These are phyloP conservation scores for Leptographium flavum DNA, from an alignment of 2,329 filamentous ascomycete species.

Conservation along the genomic window DNA sequence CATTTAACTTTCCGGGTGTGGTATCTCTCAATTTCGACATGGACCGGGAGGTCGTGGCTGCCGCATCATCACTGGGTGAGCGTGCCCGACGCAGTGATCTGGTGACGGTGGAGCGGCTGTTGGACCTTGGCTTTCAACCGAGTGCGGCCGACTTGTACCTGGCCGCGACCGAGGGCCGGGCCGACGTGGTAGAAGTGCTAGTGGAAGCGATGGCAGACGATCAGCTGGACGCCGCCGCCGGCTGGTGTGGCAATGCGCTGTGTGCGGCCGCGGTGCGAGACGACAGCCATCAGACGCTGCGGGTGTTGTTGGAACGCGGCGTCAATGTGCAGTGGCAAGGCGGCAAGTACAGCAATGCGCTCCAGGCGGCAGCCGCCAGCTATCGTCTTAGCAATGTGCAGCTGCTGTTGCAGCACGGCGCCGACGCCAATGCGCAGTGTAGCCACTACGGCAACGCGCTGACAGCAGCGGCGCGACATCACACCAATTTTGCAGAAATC, in stretches of 20 bases:
- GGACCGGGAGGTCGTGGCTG: neutral
- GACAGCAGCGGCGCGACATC: neutral
- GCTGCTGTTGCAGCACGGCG: neutral
- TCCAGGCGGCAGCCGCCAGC: neutral
- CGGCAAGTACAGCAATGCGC: neutral
- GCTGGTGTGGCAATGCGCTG: neutral
- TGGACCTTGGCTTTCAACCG: no score
- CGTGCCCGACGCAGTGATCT: neutral
- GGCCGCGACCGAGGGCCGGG: neutral
- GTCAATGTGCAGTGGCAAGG: neutral
- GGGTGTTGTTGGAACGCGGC: constrained; percentile 24
- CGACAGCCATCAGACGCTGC: neutral
- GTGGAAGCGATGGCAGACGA: neutral
- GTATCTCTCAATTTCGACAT: neutral
- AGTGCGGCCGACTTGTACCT: neutral
- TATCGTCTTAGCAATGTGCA: neutral
- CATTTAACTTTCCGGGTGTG: no score
- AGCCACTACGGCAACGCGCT: neutral
- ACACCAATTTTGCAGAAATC: neutral
- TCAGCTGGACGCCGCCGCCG: neutral
- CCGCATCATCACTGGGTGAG: neutral
- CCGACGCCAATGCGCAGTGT: neutral
- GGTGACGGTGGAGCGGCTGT: no score
- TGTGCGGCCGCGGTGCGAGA: neutral
- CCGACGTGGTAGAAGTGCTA: neutral